phyloP scores from a whole-genome alignment of 495 filamentous ascomycete species.

The Penicillium bovifimosum region DNA sequence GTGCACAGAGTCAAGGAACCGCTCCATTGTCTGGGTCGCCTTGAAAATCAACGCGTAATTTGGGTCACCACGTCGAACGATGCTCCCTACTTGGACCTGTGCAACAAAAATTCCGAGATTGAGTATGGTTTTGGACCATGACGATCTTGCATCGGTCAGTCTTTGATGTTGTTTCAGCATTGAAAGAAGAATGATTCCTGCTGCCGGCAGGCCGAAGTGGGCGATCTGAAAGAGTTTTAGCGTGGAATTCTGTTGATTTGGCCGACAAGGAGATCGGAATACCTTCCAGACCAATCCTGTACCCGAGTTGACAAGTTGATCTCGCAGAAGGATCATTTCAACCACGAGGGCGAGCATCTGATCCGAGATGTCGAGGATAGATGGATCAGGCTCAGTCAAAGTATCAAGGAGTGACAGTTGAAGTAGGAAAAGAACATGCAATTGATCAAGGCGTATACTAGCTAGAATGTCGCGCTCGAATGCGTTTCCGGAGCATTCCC shows the following conservation, averaged over 20 bases:
- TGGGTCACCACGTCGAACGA: conserved; percentile 31
- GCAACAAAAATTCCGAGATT: conserved; percentile 37
- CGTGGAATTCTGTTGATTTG: background rate
- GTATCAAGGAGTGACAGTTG: conserved; percentile 25
- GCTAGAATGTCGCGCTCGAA: conserved; percentile 34
- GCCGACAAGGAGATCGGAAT: background rate
- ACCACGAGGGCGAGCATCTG: conserved; percentile 35
- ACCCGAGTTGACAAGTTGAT: conserved; percentile 36
- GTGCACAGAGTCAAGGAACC: conserved; percentile 29
- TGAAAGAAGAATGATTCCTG: conserved; percentile 36
- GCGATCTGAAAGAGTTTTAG: conserved; percentile 15
- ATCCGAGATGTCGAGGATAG: conserved; percentile 26
- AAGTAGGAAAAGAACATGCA: conserved; percentile 37
- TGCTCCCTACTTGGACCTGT: conserved; percentile 31
- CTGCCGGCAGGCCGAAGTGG: conserved; percentile 38
- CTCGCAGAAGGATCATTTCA: conserved; percentile 32
- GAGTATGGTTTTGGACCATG: conserved; percentile 27
- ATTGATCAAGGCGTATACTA: conserved; percentile 32
- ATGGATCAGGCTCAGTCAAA: conserved; percentile 26
- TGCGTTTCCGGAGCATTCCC: conserved; percentile 17
- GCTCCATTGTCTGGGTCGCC: conserved; percentile 28
- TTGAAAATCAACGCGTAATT: conserved; percentile 32
- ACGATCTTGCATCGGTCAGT: conserved; percentile 8
- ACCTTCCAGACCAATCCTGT: conserved; percentile 39
- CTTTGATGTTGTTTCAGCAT: conserved; percentile 24